Base-by-base conservation (phyloP, 148 eudicot genomes). In the Diospyros kaki region DNA sequence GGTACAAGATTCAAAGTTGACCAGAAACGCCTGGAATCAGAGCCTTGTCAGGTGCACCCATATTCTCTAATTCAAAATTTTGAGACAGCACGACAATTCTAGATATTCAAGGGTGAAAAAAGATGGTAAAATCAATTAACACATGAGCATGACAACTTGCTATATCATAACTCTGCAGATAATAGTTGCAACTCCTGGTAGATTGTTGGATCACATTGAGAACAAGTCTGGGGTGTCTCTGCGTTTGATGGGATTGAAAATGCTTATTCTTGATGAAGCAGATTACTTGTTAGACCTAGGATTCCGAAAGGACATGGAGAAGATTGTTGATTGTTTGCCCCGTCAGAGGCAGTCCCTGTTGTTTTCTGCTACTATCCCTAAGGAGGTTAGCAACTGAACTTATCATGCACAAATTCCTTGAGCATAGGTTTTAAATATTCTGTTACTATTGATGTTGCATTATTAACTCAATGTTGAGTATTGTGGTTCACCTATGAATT, bases 181-280 rank as follows among this genome's bases (percentile, higher is more conserved):
- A 72, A 69, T 95, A 77, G 88, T 94, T 72, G 98, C 97, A 46
- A 94, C 98, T 56, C 97, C 98, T 80, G 97, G 97, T 78, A 88
- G 98, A 84, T 89, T 95, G 76, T 81, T 95, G 84, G 98, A 92
- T 86, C 98, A 92, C 83, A 76, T 92, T 72, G 98, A 95, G 80
- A 83, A 81, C 81, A 88, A 85, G 78, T 95, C 97, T 73, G 86
- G 89, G 69, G 73, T 95, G 73, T 92, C 98, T 64, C 76, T 72
- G 51, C 91, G 97, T 59, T 86, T 95, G 83, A 88, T 86, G 92
- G 94, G 97, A 78, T 83, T 92, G 70, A 83, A 92, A 80, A 80
- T 95, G 91, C 91, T 95, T 66, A 86, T 95, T 58, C 88, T 95
- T 74, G 98, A 92, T 73, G 98, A 95, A 89, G 98, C 97, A 67